Conservation (phyloP, 2,329 filamentous ascomycete genomes). For the Nigrospora sphaerica region DNA sequence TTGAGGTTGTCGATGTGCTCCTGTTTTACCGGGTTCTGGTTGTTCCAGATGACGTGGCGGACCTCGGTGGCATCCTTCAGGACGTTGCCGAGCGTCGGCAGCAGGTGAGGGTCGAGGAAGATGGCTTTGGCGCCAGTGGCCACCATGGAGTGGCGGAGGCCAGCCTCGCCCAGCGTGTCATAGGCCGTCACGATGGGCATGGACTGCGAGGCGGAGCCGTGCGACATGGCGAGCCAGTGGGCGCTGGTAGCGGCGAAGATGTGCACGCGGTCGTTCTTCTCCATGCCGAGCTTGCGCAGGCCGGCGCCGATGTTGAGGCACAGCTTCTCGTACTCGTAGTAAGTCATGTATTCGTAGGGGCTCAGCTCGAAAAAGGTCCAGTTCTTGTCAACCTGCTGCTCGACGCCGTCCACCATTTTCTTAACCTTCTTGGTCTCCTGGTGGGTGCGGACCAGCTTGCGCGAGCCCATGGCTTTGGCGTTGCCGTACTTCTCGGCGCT, state of each 20-base stretch:
- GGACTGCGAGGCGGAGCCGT: slow-evolving; percentile 61
- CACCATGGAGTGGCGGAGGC: slow-evolving; percentile 62
- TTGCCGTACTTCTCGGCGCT: slow-evolving; percentile 61
- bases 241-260: slow-evolving; percentile 69
- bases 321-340: slow-evolving; percentile 69
- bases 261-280: slow-evolving; percentile 64
- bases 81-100: slow-evolving; percentile 48
- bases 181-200: slow-evolving; percentile 75
- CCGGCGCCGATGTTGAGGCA: slow-evolving; percentile 62
- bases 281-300: slow-evolving; percentile 65
- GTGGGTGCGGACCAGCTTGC: slow-evolving; percentile 69
- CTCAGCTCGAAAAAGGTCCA: slow-evolving; percentile 86
- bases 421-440: slow-evolving; percentile 84
- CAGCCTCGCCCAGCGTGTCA: slow-evolving; percentile 68
- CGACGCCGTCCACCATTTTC: slow-evolving; percentile 75
- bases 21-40: slow-evolving; percentile 43
- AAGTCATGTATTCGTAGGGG: slow-evolving; percentile 69
- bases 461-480: slow-evolving; percentile 59
- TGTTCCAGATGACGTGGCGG: slow-evolving; percentile 47
- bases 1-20: slow-evolving; percentile 42
- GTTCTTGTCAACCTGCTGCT: slow-evolving; percentile 75
- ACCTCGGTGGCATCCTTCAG: slow-evolving; percentile 44
- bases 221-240: slow-evolving; percentile 44
- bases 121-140: slow-evolving; percentile 65
- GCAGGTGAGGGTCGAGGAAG: slow-evolving; percentile 68